These are phyloP conservation scores for Diplodia intermedia DNA, from an alignment of 2,329 filamentous ascomycete species.

Conservation along the genomic window DNA sequence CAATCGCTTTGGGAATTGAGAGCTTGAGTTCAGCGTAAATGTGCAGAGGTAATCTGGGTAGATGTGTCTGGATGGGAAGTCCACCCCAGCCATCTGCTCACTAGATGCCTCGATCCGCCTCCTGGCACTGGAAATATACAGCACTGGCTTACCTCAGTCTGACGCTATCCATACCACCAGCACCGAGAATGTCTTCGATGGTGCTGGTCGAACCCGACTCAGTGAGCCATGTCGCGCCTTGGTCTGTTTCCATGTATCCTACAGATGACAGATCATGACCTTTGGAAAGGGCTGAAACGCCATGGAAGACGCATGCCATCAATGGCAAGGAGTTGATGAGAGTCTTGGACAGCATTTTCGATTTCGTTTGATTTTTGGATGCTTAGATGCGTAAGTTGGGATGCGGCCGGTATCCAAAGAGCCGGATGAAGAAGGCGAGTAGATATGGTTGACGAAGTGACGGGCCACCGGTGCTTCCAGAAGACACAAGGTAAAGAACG, in stretches of 20 bases:
- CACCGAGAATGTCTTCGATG: conserved; percentile 26
- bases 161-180: conserved; percentile 32
- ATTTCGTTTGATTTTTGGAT: neutral
- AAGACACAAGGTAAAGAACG: neutral
- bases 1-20: too few species aligned
- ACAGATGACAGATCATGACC: conserved; percentile 31
- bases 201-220: conserved; percentile 14
- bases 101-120: neutral
- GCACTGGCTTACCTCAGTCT: conserved; percentile 18
- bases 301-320: conserved; percentile 18
- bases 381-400: neutral
- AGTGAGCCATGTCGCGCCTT: conserved; percentile 24
- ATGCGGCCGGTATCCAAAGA: too few species aligned
- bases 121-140: neutral
- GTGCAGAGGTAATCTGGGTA: neutral
- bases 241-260: conserved; percentile 26
- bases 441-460: neutral
- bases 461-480: neutral
- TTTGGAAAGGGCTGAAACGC: conserved; percentile 20
- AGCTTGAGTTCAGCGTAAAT: too few species aligned
- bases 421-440: neutral
- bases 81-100: neutral
- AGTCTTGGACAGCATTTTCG: conserved; percentile 15
- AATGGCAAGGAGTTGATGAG: conserved; percentile 15
- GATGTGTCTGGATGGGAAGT: neutral